These are phyloP conservation scores for Aspergillus nomiae DNA, from an alignment of 2,329 filamentous ascomycete genomes.

Conservation along the genomic window DNA sequence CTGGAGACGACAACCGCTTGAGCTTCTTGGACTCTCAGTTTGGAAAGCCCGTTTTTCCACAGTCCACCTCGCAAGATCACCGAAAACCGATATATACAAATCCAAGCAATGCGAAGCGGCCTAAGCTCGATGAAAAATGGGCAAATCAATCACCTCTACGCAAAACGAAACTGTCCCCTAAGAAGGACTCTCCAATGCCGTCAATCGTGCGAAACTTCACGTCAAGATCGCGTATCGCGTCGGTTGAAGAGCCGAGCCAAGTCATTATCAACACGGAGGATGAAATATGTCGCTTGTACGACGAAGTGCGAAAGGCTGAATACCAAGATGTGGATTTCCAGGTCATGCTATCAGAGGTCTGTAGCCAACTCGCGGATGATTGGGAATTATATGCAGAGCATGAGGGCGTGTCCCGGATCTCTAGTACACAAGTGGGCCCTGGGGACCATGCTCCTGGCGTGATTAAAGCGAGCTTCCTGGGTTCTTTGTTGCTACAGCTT, in stretches of 20 bases:
- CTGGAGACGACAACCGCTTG: slow-evolving; percentile 21
- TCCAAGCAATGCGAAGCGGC: slow-evolving; percentile 43
- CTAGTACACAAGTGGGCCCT: slow-evolving; percentile 63
- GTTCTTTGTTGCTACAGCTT: slow-evolving; percentile 74
- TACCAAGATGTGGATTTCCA: slow-evolving; percentile 35
- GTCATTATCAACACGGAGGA: slow-evolving; percentile 76
- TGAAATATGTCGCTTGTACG: slow-evolving; percentile 66
- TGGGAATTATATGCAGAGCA: slow-evolving; percentile 38
- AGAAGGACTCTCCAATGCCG: slow-evolving; percentile 65
- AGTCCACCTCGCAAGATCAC: slow-evolving; percentile 19
- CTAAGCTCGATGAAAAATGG: slow-evolving; percentile 45
- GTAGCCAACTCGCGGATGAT: slow-evolving; percentile 35
- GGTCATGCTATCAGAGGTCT: slow-evolving; percentile 34
- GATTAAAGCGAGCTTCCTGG: slow-evolving; percentile 77
- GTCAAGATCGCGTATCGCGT: slow-evolving; percentile 57
- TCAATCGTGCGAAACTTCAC: slow-evolving; percentile 72
- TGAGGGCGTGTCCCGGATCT: slow-evolving; percentile 49
- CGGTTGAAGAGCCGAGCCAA: slow-evolving; percentile 68
- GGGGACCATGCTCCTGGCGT: slow-evolving; percentile 64
- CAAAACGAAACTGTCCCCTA: slow-evolving; percentile 39
- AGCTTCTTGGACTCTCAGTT: slow-evolving; percentile 37
- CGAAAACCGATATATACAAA: slow-evolving; percentile 47
- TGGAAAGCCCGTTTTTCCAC: slow-evolving; percentile 25
- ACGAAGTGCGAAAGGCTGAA: slow-evolving; percentile 38
- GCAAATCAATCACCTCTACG: slow-evolving; percentile 34